phyloP scores from a whole-genome alignment of 345 rosid genomes.

The Hypericum perforatum region DNA sequence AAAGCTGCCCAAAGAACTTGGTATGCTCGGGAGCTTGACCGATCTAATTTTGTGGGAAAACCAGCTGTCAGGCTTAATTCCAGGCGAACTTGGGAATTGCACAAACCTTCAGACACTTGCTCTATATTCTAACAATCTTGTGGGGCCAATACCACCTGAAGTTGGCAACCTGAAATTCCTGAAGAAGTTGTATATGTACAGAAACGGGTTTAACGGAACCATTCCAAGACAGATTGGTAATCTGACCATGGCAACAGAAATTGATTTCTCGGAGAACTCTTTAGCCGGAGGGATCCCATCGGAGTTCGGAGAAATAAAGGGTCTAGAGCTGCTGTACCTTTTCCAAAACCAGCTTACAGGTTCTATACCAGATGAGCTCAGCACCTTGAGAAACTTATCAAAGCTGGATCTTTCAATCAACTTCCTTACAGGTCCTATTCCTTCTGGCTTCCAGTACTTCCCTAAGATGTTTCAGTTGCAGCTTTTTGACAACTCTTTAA shows the following conservation, averaged over 20 bases:
- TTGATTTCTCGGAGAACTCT: conserved; percentile 75
- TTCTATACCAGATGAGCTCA: conserved; percentile 55
- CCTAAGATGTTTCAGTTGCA: conserved; percentile 47
- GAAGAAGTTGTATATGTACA: conserved; percentile 52
- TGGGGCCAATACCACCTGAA: conserved; percentile 50
- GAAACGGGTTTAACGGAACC: conserved; percentile 58
- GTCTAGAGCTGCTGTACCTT: conserved; percentile 51
- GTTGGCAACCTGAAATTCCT: conserved; percentile 42
- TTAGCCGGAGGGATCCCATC: conserved; percentile 50
- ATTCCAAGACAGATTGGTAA: conserved; percentile 60
- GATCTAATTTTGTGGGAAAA: conserved; percentile 64
- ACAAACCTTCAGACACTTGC: conserved; percentile 58
- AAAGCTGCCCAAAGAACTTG: conserved; percentile 49
- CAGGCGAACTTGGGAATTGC: conserved; percentile 53
- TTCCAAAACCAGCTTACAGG: conserved; percentile 62
- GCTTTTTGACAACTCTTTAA: conserved; percentile 61
- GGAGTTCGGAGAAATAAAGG: conserved; percentile 45
- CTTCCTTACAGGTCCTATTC: conserved; percentile 50
- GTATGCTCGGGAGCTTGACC: conserved; percentile 46
- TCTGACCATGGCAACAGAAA: conserved; percentile 41
- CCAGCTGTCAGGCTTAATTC: conserved; percentile 50
- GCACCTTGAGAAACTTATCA: conserved; percentile 39
- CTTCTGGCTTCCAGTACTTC: conserved; percentile 49
- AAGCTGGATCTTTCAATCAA: conserved; percentile 77
- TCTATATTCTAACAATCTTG: conserved; percentile 54